Percentiles rank a stretch among this genome's conserved stretches.
phyloP scores from a whole-genome alignment of 305 asterid species.

The Fraxinus dipetala region DNA sequence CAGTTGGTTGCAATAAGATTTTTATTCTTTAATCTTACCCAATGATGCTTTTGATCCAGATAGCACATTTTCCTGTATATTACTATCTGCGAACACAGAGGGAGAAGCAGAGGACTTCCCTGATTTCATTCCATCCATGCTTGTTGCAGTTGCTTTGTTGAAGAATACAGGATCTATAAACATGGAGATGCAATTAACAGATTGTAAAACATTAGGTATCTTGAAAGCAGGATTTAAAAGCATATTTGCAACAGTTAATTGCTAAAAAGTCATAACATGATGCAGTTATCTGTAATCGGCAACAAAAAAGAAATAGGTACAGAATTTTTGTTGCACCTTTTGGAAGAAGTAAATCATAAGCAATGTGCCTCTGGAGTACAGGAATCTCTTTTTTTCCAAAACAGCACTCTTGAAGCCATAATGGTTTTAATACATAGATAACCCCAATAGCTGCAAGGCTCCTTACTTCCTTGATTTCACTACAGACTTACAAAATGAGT shows the following conservation, averaged over 20 bases:
- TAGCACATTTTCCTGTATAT: constrained; percentile 27
- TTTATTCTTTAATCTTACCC: constrained; percentile 36
- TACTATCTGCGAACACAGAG: constrained; percentile 29
- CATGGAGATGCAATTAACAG: constrained; percentile 13
- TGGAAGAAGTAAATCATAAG: constrained; percentile 83
- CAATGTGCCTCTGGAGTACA: constrained; percentile 74
- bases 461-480: constrained; percentile 80
- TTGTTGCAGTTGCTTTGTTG: constrained; percentile 39
- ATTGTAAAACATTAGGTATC: constrained; percentile 16
- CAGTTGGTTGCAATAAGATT: constrained; percentile 23
- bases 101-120: constrained; percentile 48
- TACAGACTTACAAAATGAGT: constrained; percentile 43
- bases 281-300: not conserved
- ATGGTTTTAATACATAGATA: constrained; percentile 60
- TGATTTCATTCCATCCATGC: constrained; percentile 36
- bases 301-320: not conserved
- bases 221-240: constrained; percentile 21
- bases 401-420: constrained; percentile 91
- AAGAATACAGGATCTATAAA: constrained; percentile 50
- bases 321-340: constrained; percentile 51
- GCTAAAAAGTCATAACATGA: constrained; percentile 13
- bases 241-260: constrained; percentile 9
- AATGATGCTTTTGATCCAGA: constrained; percentile 34
- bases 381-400: constrained; percentile 68
- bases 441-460: constrained; percentile 79